Evolutionary conservation across 352 stramenopile species (phyloP).

Genomic region (Phytophthora tentaculata): DNA sequence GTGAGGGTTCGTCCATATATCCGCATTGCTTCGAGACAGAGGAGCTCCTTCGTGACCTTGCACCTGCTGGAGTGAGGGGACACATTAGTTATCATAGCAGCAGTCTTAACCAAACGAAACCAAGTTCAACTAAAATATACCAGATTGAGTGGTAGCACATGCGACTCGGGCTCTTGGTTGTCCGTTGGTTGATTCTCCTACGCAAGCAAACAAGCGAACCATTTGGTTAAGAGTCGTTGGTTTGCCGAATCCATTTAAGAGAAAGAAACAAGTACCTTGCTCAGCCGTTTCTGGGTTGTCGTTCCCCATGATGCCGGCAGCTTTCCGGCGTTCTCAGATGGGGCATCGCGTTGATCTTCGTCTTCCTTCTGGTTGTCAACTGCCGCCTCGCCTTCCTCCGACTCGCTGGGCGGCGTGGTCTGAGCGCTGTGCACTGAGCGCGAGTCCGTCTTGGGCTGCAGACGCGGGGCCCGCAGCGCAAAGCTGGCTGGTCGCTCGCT

Average conservation of each 20-base stretch:
- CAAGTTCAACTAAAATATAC: slow-evolving; percentile 24
- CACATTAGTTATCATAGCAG: slow-evolving; percentile 12
- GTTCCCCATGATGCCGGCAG: slow-evolving; percentile 24
- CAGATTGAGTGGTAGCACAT: slow-evolving; percentile 26
- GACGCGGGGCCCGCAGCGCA: slow-evolving; percentile 31
- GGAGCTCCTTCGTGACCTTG: slow-evolving; percentile 10
- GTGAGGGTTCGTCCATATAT: slow-evolving; percentile 46
- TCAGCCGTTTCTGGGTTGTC: slow-evolving; percentile 17
- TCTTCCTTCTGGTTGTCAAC: slow-evolving; percentile 54
- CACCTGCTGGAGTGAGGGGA: slow-evolving; percentile 12
- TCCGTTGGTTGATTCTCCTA: slow-evolving; percentile 30
- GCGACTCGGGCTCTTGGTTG: slow-evolving; percentile 37
- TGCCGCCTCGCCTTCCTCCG: slow-evolving; percentile 29
- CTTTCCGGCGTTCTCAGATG: slow-evolving; percentile 27
- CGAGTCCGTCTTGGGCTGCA: slow-evolving; percentile 28
- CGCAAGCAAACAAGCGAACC: slow-evolving; percentile 12
- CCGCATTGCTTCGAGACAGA: slow-evolving; percentile 15
- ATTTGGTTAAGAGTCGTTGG: slow-evolving; percentile 13
- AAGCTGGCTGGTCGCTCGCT: slow-evolving; percentile 33
- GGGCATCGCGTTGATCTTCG: slow-evolving; percentile 14
- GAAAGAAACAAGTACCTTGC: slow-evolving; percentile 31
- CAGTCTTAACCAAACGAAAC: slow-evolving; percentile 1
- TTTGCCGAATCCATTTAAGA: neutral
- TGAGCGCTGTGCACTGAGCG: slow-evolving; percentile 35
- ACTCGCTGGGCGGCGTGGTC: slow-evolving; percentile 31